These are phyloP conservation scores for Fusarium sp. DNA, from an alignment of 2,329 filamentous ascomycete genomes.

Conservation along the genomic window DNA sequence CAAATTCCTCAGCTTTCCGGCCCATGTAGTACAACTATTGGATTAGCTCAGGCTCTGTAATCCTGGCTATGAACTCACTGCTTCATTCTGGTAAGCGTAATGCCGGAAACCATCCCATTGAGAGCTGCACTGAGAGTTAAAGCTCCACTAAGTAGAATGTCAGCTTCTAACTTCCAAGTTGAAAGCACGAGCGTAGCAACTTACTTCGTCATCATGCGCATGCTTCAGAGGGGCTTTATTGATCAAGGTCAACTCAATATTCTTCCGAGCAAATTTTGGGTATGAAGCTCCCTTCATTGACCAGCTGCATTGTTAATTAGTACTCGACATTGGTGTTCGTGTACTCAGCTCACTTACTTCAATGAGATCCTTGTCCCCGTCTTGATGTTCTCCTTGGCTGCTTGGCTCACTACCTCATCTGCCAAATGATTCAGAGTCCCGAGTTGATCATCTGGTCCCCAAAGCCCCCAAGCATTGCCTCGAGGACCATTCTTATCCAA, in stretches of 20 bases:
- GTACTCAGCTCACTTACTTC: background rate
- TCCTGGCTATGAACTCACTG: background rate
- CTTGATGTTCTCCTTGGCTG: conserved; percentile 17
- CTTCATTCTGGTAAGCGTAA: conserved; percentile 44
- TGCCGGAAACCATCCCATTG: conserved; percentile 45
- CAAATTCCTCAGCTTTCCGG: conserved; percentile 38
- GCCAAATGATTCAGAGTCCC: conserved; percentile 11
- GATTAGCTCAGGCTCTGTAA: background rate
- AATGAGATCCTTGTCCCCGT: conserved; percentile 3
- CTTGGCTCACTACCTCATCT: conserved; percentile 8
- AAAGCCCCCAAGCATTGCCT: conserved; percentile 21
- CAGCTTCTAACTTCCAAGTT: background rate
- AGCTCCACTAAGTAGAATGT: conserved; percentile 9
- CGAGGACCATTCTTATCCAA: conserved; percentile 21
- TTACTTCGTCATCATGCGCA: conserved; percentile 44
- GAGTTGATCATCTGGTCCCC: conserved; percentile 15
- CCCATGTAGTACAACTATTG: conserved; percentile 45
- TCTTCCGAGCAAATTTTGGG: conserved; percentile 40
- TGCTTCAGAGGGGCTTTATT: conserved; percentile 46
- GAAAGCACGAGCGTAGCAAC: no score
- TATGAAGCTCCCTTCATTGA: conserved; percentile 37
- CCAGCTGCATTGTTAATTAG: background rate
- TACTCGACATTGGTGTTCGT: rapidly evolving
- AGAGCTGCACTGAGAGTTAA: conserved; percentile 40
- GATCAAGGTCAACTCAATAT: conserved; percentile 25